A percentile compares a stretch with the other conserved stretches of the same genome.
Evolutionary conservation across 2,329 filamentous ascomycete genomes (phyloP).

Genomic region (Beauveria bassiana): DNA sequence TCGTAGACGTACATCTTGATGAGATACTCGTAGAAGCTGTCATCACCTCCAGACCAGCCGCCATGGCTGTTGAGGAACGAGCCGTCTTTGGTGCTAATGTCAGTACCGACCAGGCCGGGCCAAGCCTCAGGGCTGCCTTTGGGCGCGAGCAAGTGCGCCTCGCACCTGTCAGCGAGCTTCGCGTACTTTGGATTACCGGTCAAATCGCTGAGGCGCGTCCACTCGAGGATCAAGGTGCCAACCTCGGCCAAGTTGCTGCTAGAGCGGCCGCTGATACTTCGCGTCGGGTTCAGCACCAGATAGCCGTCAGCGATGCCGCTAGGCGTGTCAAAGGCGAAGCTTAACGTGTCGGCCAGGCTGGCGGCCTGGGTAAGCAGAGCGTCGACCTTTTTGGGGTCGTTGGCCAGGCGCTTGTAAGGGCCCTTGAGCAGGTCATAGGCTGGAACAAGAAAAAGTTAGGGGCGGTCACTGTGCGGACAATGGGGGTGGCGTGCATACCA

Average conservation of each 20-base stretch:
- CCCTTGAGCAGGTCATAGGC: constrained; percentile 63
- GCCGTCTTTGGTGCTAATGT: constrained; percentile 56
- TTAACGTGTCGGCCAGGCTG: constrained; percentile 61
- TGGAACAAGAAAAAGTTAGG: constrained; percentile 17
- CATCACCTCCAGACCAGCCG: constrained; percentile 67
- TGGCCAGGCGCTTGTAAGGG: constrained; percentile 45
- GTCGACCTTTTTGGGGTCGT: constrained; percentile 38
- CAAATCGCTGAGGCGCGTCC: constrained; percentile 68
- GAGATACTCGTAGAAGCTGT: constrained; percentile 68
- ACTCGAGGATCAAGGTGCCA: constrained; percentile 73
- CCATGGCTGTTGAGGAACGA: constrained; percentile 56
- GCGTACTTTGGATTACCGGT: constrained; percentile 59
- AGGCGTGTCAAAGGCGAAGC: constrained; percentile 66
- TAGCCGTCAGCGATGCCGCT: constrained; percentile 65
- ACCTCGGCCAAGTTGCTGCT: constrained; percentile 67
- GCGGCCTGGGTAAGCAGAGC: constrained; percentile 56
- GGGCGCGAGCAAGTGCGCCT: constrained; percentile 61
- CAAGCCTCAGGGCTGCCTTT: constrained; percentile 51
- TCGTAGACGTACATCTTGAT: constrained; percentile 90
- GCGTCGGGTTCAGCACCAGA: constrained; percentile 47
- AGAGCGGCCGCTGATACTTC: constrained; percentile 36
- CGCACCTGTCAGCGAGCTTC: constrained; percentile 53
- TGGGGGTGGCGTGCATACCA: constrained; percentile 31
- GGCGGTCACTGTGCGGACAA: neutral
- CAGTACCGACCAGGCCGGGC: constrained; percentile 64